Conservation (phyloP, 2,329 filamentous ascomycete genomes). For the Rutstroemia sp. region DNA sequence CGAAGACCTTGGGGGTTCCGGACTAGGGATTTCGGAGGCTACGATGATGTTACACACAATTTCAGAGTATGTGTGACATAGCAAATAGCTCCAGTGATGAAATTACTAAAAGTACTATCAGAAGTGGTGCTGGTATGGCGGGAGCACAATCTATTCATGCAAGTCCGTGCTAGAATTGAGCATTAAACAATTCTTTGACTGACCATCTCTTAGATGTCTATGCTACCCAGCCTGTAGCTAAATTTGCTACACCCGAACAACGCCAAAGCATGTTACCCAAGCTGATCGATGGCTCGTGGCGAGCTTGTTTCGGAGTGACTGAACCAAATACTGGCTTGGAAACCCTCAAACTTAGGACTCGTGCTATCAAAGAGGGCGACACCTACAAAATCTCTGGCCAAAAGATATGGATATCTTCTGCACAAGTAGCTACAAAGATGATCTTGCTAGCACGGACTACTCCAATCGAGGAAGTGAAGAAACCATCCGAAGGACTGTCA, state of each 20-base stretch:
- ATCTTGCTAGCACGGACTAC: slow-evolving; percentile 73
- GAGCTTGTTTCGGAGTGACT: slow-evolving; percentile 78
- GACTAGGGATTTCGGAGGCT: slow-evolving; percentile 71
- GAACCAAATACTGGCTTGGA: slow-evolving; percentile 76
- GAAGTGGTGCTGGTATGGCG: slow-evolving; percentile 68
- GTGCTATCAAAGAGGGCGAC: slow-evolving; percentile 51
- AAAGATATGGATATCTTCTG: slow-evolving; percentile 86
- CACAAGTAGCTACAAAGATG: slow-evolving; percentile 78
- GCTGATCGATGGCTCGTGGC: slow-evolving; percentile 63
- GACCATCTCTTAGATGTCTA: slow-evolving; percentile 45
- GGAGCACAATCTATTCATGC: slow-evolving; percentile 56
- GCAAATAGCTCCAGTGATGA: neutral
- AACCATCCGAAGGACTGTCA: slow-evolving; percentile 67
- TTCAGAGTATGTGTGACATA: slow-evolving; percentile 42
- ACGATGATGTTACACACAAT: slow-evolving; percentile 86
- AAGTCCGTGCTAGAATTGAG: slow-evolving; percentile 27
- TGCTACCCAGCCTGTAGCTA: slow-evolving; percentile 67
- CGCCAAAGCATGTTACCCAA: slow-evolving; percentile 56
- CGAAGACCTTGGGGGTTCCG: slow-evolving; percentile 65
- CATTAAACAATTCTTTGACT: neutral
- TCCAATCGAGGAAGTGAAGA: slow-evolving; percentile 56
- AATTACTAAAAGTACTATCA: slow-evolving; percentile 62
- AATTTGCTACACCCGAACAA: slow-evolving; percentile 62
- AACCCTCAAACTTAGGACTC: slow-evolving; percentile 62
- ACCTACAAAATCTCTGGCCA: slow-evolving; percentile 65